Percentiles rank a stretch among this genome's conserved stretches.
phyloP scores from a whole-genome alignment of 768 basidiomycete species.

The Termitomyces sp. region DNA sequence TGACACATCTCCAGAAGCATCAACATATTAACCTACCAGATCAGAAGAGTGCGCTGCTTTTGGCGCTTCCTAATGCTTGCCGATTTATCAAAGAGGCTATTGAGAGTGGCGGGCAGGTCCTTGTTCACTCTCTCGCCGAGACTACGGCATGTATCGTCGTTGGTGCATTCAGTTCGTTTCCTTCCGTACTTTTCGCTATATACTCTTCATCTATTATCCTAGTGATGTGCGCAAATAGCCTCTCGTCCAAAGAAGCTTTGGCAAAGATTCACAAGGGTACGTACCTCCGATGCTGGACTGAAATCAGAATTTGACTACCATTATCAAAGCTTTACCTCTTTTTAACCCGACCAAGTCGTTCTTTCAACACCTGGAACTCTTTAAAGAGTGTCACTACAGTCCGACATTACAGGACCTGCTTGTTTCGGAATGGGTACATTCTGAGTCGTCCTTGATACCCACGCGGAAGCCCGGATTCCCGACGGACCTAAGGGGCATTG shows the following conservation, averaged over 20 bases:
- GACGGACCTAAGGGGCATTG: constrained; percentile 4
- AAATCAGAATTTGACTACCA: not conserved
- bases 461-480: not conserved
- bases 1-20: constrained; percentile 29
- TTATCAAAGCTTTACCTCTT: constrained; percentile 40
- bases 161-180: constrained; percentile 33
- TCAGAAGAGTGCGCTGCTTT: constrained; percentile 34
- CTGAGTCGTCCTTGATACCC: not conserved
- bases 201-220: not conserved
- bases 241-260: constrained; percentile 35
- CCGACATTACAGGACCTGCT: constrained; percentile 37
- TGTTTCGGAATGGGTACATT: constrained; percentile 32
- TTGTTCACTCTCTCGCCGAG: constrained; percentile 52
- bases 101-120: constrained; percentile 36
- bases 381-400: constrained; percentile 33
- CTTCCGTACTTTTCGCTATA: not conserved
- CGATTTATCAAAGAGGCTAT: constrained; percentile 40
- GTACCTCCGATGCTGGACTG: constrained; percentile 4
- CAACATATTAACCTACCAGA: constrained; percentile 38
- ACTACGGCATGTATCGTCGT: constrained; percentile 47
- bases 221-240: constrained; percentile 44
- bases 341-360: constrained; percentile 47
- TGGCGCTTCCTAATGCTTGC: constrained; percentile 42
- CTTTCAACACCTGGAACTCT: constrained; percentile 41
- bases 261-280: constrained; percentile 38